Conservation (phyloP, 441 rosid genomes). For the Mallotus japonicus region DNA sequence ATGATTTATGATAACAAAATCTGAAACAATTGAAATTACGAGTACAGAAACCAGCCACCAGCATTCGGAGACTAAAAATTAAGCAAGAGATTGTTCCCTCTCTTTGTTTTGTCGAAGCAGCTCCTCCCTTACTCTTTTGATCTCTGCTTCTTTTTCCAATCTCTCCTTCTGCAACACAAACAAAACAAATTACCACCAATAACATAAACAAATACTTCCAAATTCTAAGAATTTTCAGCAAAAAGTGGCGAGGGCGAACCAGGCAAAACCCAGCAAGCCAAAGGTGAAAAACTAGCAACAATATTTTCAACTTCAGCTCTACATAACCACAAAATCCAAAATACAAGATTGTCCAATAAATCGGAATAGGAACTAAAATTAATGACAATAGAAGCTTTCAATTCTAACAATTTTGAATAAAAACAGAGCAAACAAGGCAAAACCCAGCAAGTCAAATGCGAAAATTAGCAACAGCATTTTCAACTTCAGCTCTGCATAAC, state of each 20-base stretch:
- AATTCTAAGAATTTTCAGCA: not conserved
- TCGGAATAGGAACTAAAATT: not conserved
- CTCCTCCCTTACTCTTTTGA: slow-evolving; percentile 67
- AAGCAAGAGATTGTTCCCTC: slow-evolving; percentile 41
- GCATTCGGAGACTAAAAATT: not conserved
- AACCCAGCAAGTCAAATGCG: not conserved
- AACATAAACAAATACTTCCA: not conserved
- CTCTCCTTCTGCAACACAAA: slow-evolving; percentile 49
- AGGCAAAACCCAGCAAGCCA: not conserved
- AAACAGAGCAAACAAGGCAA: not conserved
- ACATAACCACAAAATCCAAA: not conserved
- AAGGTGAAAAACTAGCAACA: not conserved
- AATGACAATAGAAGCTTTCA: not conserved
- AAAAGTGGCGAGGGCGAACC: not conserved
- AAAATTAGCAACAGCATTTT: not conserved
- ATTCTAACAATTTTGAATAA: not conserved
- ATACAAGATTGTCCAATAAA: not conserved
- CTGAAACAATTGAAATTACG: not conserved
- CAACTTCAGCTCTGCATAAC: not conserved
- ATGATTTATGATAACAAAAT: slow-evolving; percentile 14
- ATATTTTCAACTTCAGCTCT: not conserved
- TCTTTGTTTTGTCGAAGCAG: slow-evolving; percentile 52
- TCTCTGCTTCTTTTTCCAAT: slow-evolving; percentile 72
- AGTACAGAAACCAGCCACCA: not conserved
- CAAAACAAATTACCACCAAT: not conserved